These are phyloP conservation scores for Colletotrichum sp. DNA, from an alignment of 2,329 filamentous ascomycete species.

Conservation along the genomic window DNA sequence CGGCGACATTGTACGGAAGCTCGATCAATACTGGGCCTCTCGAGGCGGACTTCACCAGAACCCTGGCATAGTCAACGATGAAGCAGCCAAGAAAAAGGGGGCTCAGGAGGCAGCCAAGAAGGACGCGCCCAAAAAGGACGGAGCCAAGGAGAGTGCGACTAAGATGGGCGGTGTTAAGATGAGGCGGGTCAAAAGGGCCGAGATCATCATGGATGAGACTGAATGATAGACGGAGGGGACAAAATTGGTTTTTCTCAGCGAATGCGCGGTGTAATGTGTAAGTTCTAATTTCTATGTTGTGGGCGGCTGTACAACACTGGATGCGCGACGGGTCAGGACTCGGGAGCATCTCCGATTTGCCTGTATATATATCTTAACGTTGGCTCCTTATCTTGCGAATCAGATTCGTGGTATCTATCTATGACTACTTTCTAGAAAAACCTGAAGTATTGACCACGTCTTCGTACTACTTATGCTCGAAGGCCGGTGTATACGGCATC, in stretches of 20 bases:
- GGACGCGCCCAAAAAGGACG: neutral
- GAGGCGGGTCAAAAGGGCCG: neutral
- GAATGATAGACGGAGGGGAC: neutral
- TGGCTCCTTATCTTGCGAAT: neutral
- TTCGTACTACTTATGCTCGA: neutral
- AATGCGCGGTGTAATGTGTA: neutral
- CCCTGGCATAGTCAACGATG: neutral
- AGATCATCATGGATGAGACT: neutral
- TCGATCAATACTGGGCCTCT: neutral
- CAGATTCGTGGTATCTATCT: neutral
- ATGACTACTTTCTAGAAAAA: rapidly evolving
- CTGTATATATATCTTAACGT: neutral
- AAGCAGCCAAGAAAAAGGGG: neutral
- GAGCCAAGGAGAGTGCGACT: neutral
- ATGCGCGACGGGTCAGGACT: neutral
- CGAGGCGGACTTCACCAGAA: neutral
- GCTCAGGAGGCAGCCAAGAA: neutral
- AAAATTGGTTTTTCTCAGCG: neutral
- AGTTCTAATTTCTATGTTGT: neutral
- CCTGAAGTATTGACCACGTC: rapidly evolving
- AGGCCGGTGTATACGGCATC: neutral
- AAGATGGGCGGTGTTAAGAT: neutral
- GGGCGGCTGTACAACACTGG: neutral
- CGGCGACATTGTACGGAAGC: neutral
- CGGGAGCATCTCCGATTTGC: neutral